Base-by-base conservation (phyloP, 1,139 yeast species). In the Martiniozyma asiatica region DNA sequence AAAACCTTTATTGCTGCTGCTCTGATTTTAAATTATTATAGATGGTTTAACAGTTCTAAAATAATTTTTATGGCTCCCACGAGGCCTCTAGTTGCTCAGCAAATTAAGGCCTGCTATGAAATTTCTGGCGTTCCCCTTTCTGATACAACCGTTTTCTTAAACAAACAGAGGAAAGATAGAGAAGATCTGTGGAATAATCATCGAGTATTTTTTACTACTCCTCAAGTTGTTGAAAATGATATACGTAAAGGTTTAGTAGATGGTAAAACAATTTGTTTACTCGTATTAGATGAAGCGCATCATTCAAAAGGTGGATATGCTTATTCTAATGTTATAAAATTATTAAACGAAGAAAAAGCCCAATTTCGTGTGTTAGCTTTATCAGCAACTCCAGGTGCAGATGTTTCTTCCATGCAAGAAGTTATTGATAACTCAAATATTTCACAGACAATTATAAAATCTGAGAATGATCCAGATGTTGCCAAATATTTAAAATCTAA, bases 21-120 rank as follows among this genome's bases (percentile, higher is more conserved):
- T 0, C 92, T 89, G 18, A 92, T 92, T 84, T 63, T 87, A 35
- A 92, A 92, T 49, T 92, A 69, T 56, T 74, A 69, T 43, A 59
- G 94, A 30, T 92, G 98, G 98, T 80, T 76, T 29, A 70, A 69
- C 7, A 55, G 58, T 10, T 73, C 85, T 5, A 89, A 85, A 48
- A 72, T 89, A 40, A 68, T 92, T 5, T 92, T 92, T 50, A 76
- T 89, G 77, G 98, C 99, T 0, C 99, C 99, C 0, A 92, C 99
- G 0, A 65, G 85, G 42, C 99, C 99, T 0, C 63, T 92, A 36
- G 98, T 92, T n/a, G 89, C 95, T 0, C 99, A 92, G 54, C 98
- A 92, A 53, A 80, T 89, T 42, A 81, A 80, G 46, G 97, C 97
- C 1, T 89, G 96, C 47, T 65, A 87, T 35, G 79, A 85, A 8